Evolutionary conservation across 257 asterid genomes (phyloP).

Genomic region (Prunella vulgaris): DNA sequence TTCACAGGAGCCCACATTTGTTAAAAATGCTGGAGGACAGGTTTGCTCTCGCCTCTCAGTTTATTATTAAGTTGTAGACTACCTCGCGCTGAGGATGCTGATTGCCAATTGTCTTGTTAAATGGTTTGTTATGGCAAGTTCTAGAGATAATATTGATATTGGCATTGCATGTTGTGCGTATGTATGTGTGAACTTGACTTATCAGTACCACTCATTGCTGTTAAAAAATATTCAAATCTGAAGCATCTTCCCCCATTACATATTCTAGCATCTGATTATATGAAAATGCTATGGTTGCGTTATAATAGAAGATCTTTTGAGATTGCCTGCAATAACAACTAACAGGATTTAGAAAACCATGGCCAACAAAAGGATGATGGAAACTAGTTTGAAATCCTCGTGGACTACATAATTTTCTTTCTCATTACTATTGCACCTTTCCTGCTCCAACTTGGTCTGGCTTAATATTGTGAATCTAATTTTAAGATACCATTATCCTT

Average conservation of each 20-base stretch:
- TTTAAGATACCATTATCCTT: background rate
- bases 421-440: background rate
- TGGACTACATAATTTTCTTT: background rate
- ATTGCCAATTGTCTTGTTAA: background rate
- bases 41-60: conserved; percentile 27
- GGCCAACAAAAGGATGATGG: background rate
- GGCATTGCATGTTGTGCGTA: background rate
- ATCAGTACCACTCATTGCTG: background rate
- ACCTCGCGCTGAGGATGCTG: background rate
- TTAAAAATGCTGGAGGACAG: conserved; percentile 60
- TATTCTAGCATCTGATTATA: background rate
- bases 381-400: background rate
- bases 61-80: background rate
- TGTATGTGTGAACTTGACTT: background rate
- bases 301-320: background rate
- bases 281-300: background rate
- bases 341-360: background rate
- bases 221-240: background rate
- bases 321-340: background rate
- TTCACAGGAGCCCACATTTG: conserved; percentile 48
- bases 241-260: background rate
- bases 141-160: background rate
- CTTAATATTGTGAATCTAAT: background rate
- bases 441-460: background rate
- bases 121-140: background rate